Conservation (phyloP, 805 yeast species). For the Candida andamanensis region DNA sequence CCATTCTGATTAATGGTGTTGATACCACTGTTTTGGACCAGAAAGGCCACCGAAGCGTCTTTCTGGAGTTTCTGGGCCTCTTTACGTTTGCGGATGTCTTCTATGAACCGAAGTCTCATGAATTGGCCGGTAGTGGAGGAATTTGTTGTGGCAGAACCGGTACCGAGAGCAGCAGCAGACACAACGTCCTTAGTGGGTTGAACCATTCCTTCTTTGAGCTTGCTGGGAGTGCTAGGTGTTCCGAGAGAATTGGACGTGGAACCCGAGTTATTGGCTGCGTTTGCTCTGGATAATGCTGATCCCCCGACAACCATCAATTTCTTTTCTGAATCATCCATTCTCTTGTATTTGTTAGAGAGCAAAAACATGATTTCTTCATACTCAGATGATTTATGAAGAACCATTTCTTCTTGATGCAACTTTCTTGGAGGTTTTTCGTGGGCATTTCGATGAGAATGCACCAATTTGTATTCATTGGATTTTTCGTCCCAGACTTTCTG, state of each 20-base stretch:
- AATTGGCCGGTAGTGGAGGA: constrained; percentile 47
- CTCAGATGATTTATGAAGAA: constrained; percentile 65
- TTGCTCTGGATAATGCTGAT: constrained; percentile 16
- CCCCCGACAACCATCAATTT: constrained; percentile 36
- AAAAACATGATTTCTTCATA: constrained; percentile 83
- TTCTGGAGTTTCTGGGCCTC: constrained; percentile 39
- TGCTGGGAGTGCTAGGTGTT: constrained; percentile 14
- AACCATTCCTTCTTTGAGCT: constrained; percentile 8
- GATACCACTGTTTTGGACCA: constrained; percentile 12
- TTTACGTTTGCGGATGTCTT: constrained; percentile 71
- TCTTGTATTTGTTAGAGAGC: constrained; percentile 35
- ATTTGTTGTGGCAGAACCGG: constrained; percentile 5
- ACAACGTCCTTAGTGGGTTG: constrained; percentile 6
- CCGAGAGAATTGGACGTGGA: constrained; percentile 9
- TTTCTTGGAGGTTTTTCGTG: constrained; percentile 26
- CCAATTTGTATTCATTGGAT: constrained; percentile 26
- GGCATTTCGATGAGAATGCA: constrained; percentile 29
- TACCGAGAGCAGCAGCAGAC: constrained; percentile 1
- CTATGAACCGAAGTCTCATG: constrained; percentile 81
- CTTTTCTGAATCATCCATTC: constrained; percentile 35
- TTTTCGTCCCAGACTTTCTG: constrained; percentile 38
- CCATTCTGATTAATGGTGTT: constrained; percentile 14
- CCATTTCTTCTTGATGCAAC: constrained; percentile 38
- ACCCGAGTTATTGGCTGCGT: constrained; percentile 19
- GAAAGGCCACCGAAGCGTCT: constrained; percentile 38